A percentile compares a stretch with the other conserved stretches of the same genome.
These are phyloP conservation scores for Gentiana macrophylla DNA, from an alignment of 257 asterid species.

Conservation along the genomic window DNA sequence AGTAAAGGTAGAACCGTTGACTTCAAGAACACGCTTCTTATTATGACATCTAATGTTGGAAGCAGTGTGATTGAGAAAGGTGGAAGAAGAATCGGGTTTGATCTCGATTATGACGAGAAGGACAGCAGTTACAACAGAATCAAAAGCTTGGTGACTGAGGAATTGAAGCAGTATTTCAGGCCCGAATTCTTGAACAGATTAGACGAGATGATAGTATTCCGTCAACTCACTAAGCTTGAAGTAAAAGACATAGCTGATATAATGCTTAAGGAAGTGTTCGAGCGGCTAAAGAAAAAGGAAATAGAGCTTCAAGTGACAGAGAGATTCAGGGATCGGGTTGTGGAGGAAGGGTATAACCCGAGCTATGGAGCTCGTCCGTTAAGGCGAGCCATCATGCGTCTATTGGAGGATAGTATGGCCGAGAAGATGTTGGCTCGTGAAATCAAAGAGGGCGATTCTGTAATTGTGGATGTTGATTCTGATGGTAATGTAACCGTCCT, in stretches of 20 bases:
- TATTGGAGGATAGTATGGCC: constrained; percentile 53
- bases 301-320: constrained; percentile 32
- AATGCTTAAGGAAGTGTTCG: constrained; percentile 38
- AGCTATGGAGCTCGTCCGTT: constrained; percentile 58
- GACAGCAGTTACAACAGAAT: constrained; percentile 33
- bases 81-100: constrained; percentile 36
- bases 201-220: constrained; percentile 51
- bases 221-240: constrained; percentile 33
- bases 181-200: constrained; percentile 53
- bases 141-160: constrained; percentile 28
- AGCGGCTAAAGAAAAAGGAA: constrained; percentile 27
- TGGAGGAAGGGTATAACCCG: constrained; percentile 38
- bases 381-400: constrained; percentile 45
- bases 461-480: constrained; percentile 40
- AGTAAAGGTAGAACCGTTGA: constrained; percentile 52
- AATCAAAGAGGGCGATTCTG: constrained; percentile 30
- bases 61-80: constrained; percentile 35
- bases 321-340: constrained; percentile 36
- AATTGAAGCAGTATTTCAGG: constrained; percentile 39
- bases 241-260: constrained; percentile 42
- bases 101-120: constrained; percentile 35
- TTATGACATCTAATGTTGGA: constrained; percentile 60
- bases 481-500: constrained; percentile 38
- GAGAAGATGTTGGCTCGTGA: constrained; percentile 41
- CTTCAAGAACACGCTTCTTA: constrained; percentile 45